phyloP scores from a whole-genome alignment of 1,284 basidiomycete species.

The Ceratobasidium sp. region DNA sequence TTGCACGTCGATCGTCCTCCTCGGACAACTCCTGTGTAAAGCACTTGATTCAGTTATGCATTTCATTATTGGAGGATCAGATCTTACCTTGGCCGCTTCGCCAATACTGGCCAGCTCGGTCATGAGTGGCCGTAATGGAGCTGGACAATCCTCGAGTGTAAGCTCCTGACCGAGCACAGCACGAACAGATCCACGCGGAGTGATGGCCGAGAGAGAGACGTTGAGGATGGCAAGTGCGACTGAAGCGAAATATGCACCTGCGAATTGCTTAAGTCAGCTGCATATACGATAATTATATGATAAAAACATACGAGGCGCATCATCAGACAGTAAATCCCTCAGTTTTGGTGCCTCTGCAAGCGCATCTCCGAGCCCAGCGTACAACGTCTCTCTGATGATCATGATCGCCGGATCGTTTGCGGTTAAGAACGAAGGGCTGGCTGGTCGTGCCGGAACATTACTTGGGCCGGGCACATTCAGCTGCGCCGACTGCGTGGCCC shows the following conservation, averaged over 20 bases:
- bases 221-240: conserved; percentile 79
- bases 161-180: conserved; percentile 70
- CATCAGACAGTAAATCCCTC: conserved; percentile 65
- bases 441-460: conserved; percentile 46
- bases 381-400: conserved; percentile 84
- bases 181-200: conserved; percentile 65
- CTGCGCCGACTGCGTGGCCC: conserved; percentile 34
- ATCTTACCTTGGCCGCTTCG: conserved; percentile 56
- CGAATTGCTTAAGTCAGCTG: background rate
- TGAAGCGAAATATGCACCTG: conserved; percentile 75
- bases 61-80: background rate
- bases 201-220: conserved; percentile 67
- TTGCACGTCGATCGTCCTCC: conserved; percentile 69
- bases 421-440: conserved; percentile 59
- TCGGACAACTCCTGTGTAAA: conserved; percentile 62
- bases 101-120: conserved; percentile 73
- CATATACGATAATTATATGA: background rate
- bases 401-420: conserved; percentile 71
- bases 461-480: conserved; percentile 38
- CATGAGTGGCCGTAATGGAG: conserved; percentile 74
- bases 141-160: conserved; percentile 69
- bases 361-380: conserved; percentile 78
- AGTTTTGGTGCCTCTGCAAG: conserved; percentile 69
- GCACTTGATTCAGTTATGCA: background rate
- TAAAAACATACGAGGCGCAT: conserved; percentile 65